Evolutionary conservation across 2,329 filamentous ascomycete genomes (phyloP).

Genomic region (Colletotrichum sp.): DNA sequence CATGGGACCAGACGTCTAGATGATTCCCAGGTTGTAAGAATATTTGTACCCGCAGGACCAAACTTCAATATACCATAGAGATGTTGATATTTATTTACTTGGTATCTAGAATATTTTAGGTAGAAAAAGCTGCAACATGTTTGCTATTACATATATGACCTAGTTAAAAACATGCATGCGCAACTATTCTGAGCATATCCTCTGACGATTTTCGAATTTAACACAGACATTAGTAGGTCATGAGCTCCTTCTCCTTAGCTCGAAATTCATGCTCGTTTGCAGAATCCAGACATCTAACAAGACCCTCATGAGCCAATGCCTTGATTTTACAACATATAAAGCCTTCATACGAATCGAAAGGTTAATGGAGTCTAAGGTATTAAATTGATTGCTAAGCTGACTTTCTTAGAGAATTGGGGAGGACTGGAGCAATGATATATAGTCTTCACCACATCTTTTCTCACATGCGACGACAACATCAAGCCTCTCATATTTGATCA

Average conservation of each 20-base stretch:
- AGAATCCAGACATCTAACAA: neutral
- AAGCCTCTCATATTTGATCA: accelerated
- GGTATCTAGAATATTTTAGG: no score
- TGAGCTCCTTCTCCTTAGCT: accelerated
- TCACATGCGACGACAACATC: neutral
- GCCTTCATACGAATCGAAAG: no score
- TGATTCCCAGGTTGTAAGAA: no score
- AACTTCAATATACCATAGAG: no score
- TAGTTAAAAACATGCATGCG: neutral
- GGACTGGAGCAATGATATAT: accelerated
- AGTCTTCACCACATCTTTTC: neutral
- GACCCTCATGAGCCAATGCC: neutral
- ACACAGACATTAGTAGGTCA: accelerated
- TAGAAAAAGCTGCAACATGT: no score
- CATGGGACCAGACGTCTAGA: no score
- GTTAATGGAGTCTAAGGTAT: no score
- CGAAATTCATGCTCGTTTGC: accelerated
- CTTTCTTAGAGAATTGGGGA: no score
- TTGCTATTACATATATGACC: accelerated
- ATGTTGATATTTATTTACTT: no score
- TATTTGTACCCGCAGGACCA: no score
- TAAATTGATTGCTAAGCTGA: no score
- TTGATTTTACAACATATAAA: no score
- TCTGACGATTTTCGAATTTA: accelerated
- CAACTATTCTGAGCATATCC: neutral